Conservation (phyloP, 257 asterid genomes). For the Lantana camara region DNA sequence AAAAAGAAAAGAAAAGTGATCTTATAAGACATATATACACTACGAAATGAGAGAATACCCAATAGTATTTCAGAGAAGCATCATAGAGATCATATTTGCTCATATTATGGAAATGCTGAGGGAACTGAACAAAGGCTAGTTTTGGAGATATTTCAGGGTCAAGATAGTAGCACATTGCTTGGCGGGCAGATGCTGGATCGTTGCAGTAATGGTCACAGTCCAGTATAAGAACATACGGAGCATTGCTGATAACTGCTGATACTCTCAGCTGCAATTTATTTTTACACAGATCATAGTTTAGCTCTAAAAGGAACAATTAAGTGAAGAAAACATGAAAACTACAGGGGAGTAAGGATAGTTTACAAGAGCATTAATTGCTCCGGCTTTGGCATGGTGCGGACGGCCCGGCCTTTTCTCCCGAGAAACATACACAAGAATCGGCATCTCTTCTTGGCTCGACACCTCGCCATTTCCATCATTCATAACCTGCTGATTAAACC, state of each 20-base stretch:
- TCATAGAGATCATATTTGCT: constrained; percentile 57
- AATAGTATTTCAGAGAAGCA: constrained; percentile 30
- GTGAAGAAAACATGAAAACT: background rate
- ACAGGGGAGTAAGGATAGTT: constrained; percentile 8
- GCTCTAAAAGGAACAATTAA: background rate
- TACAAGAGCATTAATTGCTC: constrained; percentile 72
- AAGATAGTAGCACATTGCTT: constrained; percentile 58
- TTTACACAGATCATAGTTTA: background rate
- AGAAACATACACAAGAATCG: constrained; percentile 60
- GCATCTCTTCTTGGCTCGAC: constrained; percentile 36
- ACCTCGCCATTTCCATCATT: constrained; percentile 18
- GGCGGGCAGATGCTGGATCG: constrained; percentile 54
- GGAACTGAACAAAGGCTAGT: constrained; percentile 69
- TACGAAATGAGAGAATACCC: constrained; percentile 29
- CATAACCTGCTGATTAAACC: constrained; percentile 44
- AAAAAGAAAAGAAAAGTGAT: background rate
- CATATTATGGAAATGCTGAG: constrained; percentile 61
- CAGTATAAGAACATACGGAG: constrained; percentile 59
- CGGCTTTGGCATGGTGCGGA: constrained; percentile 85
- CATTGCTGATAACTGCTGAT: constrained; percentile 65
- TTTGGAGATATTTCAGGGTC: constrained; percentile 44
- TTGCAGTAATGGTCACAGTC: constrained; percentile 62
- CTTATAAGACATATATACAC: background rate
- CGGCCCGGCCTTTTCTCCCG: constrained; percentile 61
- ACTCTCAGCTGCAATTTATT: constrained; percentile 60